Evolutionary conservation across 345 rosid species (phyloP), one percentile per base, ranked within the genome.

Genomic region (Gynandropsis gynandra): DNA sequence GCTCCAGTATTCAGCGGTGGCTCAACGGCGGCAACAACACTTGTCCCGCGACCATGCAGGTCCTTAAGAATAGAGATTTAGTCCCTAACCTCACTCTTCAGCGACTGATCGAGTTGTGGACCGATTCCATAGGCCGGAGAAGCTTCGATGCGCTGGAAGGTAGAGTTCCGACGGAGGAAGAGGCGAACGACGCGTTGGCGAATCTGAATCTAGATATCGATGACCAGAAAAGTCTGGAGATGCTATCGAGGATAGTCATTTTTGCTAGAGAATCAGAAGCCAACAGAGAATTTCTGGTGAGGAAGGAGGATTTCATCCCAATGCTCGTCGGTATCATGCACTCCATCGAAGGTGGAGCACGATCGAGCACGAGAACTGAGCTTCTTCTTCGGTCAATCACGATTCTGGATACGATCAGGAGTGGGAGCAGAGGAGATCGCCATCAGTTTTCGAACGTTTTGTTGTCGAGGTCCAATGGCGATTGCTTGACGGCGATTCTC

Each of bases 31-130:
- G 98, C 16, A 72, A 87, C 75, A 81, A 80, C 68, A 92, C 95
- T 10, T 92, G 95, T 55, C 98, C 97, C 12, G 88, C 93, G 50
- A 87, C 98, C 63, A 92, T 92, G 98, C 98, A 87, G 67, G 72
- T 82, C 8, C 95, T 92, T 31, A 80, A 45, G 36, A 74, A 59
- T 35, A 85, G 72, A 21, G 95, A 92, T 2, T 47, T 87, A 2
- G 85, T 87, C 10, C 98, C 97, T 0, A 92, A 92, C 73, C 79
- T 78, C 43, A 85, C 74, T 20, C 72, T 92, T 40, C 88, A 80
- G 44, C 88, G 97, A 0, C 90, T 87, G 42, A 92, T 92, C 64
- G 74, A 74, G 68, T 64, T 62, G 77, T 92, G 98, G 98, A 78
- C 80, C 3, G 79, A 74, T 17, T 76, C 96, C 5, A 47, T 69